Base-by-base conservation (phyloP, 1,139 yeast genomes). In the Candida sanyaensis region DNA sequence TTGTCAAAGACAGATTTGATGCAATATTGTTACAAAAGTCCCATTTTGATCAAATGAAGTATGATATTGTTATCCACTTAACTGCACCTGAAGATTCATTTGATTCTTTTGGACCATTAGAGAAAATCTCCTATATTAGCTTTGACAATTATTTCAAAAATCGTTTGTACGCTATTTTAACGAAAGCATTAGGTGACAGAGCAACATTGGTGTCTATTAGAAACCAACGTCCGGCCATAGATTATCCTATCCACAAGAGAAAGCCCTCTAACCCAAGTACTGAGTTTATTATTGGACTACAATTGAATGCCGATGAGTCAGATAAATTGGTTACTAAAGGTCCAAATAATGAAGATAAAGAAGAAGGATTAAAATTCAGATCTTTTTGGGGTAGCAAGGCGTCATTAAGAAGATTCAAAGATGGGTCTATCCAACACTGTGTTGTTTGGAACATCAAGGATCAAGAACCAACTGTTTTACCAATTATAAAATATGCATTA, bases 351-450 rank as follows among this genome's bases (percentile, higher is more conserved):
- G 81, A 80, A 43, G 81, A 78, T 39, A 75, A 73, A 29, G 84
- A 81, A 42, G 84, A 78, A 30, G 83, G 86, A 6, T 63, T 73
- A 7, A 75, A 78, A 47, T 93, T 95, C 70, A 81, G 89, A 56
- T 73, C 82, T 5, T 92, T 93, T 62, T 95, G 99, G 99, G 98
- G 98, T 3, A 63, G 79, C 11, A 85, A 81, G 57, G 84, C 96
- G 0, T 90, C 96, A 12, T 75, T 93, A 50, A 83, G 99, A 71
- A 81, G 96, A 63, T 95, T 92, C 69, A 86, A 85, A 62, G 96
- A 92, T 65, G 98, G 98, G 30, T 75, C 86, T 3, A 90, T 95
- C 52, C 84, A 83, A 53, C 95, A 93, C 66, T 87, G 96, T 65
- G 96, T 93, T 46, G 86, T 90, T 31, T 93, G 98, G 98, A 72